Evolutionary conservation across 2,329 filamentous ascomycete genomes (phyloP).

Genomic region (Lachnellula hyalina): DNA sequence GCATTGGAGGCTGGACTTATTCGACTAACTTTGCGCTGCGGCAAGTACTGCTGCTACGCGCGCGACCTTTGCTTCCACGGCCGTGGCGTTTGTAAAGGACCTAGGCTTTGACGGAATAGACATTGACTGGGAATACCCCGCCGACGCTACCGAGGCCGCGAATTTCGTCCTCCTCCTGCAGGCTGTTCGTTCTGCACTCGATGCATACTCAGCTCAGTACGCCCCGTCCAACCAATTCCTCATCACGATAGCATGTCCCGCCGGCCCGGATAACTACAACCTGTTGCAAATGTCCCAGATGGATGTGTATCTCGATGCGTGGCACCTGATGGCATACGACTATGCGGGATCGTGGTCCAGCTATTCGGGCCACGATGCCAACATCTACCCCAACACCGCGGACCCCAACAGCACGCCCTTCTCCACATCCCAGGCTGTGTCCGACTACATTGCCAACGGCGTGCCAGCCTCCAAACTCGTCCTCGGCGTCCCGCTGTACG

Average conservation of each 20-base stretch:
- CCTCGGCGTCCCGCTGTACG: constrained; percentile 77
- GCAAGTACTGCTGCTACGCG: constrained; percentile 59
- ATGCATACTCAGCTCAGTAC: constrained; percentile 41
- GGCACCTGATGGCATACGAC: constrained; percentile 70
- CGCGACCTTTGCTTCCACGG: constrained; percentile 60
- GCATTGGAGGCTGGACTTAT: constrained; percentile 84
- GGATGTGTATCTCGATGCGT: constrained; percentile 44
- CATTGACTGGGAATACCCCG: constrained; percentile 27
- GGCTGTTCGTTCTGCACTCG: constrained; percentile 37
- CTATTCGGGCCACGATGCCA: constrained; percentile 63
- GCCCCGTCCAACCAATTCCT: constrained; percentile 47
- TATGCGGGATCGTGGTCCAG: constrained; percentile 63
- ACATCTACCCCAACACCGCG: constrained; percentile 53
- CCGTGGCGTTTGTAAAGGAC: constrained; percentile 67
- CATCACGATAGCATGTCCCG: constrained; percentile 48
- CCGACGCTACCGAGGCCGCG: constrained; percentile 22
- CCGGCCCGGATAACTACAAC: constrained; percentile 43
- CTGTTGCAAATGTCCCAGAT: constrained; percentile 43
- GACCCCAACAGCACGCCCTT: constrained; percentile 61
- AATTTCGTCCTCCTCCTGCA: constrained; percentile 31
- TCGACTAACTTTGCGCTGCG: constrained; percentile 67
- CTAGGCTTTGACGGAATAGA: constrained; percentile 56
- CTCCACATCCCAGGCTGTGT: constrained; percentile 60
- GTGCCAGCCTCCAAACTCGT: constrained; percentile 63
- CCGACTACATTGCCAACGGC: constrained; percentile 58